Percentiles rank a stretch among this genome's conserved stretches.
These are phyloP conservation scores for Salix exigua DNA, from an alignment of 345 rosid species.

Conservation along the genomic window DNA sequence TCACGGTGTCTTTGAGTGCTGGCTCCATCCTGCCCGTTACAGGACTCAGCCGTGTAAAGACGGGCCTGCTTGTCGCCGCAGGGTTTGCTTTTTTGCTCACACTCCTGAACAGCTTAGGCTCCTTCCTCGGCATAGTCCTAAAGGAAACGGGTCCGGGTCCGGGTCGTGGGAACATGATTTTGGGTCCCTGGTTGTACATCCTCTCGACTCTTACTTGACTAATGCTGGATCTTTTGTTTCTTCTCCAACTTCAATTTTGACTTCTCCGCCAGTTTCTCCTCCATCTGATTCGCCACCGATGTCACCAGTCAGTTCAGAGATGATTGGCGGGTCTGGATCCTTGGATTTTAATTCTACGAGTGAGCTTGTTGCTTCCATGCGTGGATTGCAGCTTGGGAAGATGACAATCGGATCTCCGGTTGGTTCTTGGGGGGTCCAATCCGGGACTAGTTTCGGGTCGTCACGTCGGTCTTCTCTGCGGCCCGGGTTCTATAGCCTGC, in stretches of 20 bases:
- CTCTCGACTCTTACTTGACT: constrained; percentile 3
- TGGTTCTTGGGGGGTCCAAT: constrained; percentile 34
- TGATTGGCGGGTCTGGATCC: constrained; percentile 8
- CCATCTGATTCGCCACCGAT: constrained; percentile 54
- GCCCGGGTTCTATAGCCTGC: constrained; percentile 28
- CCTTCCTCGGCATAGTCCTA: constrained; percentile 11
- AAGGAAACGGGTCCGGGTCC: constrained; percentile 4
- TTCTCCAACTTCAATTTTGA: constrained; percentile 48
- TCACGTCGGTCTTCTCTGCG: constrained; percentile 35
- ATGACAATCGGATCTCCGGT: constrained; percentile 18
- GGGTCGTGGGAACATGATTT: constrained; percentile 7
- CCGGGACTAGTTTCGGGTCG: constrained; percentile 30
- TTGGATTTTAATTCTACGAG: constrained; percentile 16
- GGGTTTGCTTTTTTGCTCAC: constrained; percentile 85
- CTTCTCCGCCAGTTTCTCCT: constrained; percentile 42
- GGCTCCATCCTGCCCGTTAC: constrained; percentile 85
- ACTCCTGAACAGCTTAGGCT: constrained; percentile 71
- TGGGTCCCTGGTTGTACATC: constrained; percentile 7
- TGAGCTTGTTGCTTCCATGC: constrained; percentile 42
- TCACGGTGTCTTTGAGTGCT: constrained; percentile 83
- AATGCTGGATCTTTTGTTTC: constrained; percentile 19
- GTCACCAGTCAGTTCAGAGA: constrained; percentile 36
- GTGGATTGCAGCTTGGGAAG: constrained; percentile 38
- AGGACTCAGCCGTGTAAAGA: constrained; percentile 87
- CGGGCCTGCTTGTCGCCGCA: constrained; percentile 57